Conservation (phyloP, 495 filamentous ascomycete genomes). For the Jackrogersella multiformis region DNA sequence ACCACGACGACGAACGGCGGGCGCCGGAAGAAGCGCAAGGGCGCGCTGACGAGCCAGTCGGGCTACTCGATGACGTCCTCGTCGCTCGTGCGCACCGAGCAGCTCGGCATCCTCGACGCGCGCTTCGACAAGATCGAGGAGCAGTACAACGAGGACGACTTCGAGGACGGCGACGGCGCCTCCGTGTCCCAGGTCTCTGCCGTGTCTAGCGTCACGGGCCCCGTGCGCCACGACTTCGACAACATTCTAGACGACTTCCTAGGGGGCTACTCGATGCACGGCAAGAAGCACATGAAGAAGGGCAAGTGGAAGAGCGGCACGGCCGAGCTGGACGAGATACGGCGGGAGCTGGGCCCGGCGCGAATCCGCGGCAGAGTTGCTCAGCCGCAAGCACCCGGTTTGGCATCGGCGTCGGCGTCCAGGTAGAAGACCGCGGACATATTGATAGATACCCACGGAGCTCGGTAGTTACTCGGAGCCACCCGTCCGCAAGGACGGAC, state of each 20-base stretch:
- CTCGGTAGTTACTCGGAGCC: not conserved
- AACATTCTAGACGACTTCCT: slow-evolving; percentile 94
- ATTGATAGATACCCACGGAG: slow-evolving; percentile 27
- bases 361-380: slow-evolving; percentile 50
- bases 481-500: too few relatives aligned
- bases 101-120: slow-evolving; percentile 83
- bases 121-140: slow-evolving; percentile 92
- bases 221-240: slow-evolving; percentile 78
- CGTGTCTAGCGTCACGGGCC: slow-evolving; percentile 63
- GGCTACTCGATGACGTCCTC: slow-evolving; percentile 98
- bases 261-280: slow-evolving; percentile 74
- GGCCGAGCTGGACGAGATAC: slow-evolving; percentile 89
- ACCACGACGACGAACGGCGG: slow-evolving; percentile 79
- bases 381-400: slow-evolving; percentile 8
- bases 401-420: slow-evolving; percentile 33
- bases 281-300: slow-evolving; percentile 85
- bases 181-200: slow-evolving; percentile 57
- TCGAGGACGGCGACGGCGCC: slow-evolving; percentile 57
- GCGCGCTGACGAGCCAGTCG: slow-evolving; percentile 86
- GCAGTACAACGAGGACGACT: slow-evolving; percentile 65
- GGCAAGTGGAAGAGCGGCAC: slow-evolving; percentile 82
- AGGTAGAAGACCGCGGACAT: slow-evolving; percentile 17
- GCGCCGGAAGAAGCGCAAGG: slow-evolving; percentile 87
- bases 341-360: slow-evolving; percentile 81
- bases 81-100: slow-evolving; percentile 85